Percentiles rank a stretch among this genome's conserved stretches.
These are phyloP conservation scores for Alternaria alternata DNA, from an alignment of 2,329 filamentous ascomycete genomes.

Conservation along the genomic window DNA sequence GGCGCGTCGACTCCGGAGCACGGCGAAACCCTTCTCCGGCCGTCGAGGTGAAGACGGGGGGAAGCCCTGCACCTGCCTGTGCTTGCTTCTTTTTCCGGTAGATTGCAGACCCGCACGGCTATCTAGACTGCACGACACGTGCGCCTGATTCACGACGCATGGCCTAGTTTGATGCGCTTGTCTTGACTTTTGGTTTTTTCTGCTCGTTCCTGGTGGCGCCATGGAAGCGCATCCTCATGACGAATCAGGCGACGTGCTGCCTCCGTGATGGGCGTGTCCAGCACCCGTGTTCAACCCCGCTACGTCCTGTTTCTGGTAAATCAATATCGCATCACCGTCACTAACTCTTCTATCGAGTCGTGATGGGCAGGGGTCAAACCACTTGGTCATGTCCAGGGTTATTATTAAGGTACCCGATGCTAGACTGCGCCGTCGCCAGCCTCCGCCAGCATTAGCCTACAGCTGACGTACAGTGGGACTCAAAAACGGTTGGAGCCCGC, in stretches of 20 bases:
- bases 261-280: slow-evolving; percentile 6
- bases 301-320: slow-evolving; percentile 14
- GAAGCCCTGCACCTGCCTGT: background rate
- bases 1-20: slow-evolving; percentile 12
- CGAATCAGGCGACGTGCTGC: slow-evolving; percentile 16
- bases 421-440: slow-evolving; percentile 21
- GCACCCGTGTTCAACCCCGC: slow-evolving; percentile 8
- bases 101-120: slow-evolving; percentile 10
- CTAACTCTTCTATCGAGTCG: slow-evolving; percentile 10
- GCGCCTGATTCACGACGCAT: slow-evolving; percentile 12
- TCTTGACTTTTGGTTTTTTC: slow-evolving; percentile 10
- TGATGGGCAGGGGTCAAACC: slow-evolving; percentile 19
- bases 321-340: slow-evolving; percentile 20
- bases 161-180: background rate
- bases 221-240: background rate
- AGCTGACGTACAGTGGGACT: slow-evolving; percentile 33
- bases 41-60: background rate
- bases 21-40: slow-evolving; percentile 12
- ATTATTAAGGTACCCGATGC: slow-evolving; percentile 39
- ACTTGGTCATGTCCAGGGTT: slow-evolving; percentile 18
- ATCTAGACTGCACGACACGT: slow-evolving; percentile 6
- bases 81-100: background rate
- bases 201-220: slow-evolving; percentile 19
- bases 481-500: slow-evolving; percentile 37
- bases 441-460: slow-evolving; percentile 27